These are phyloP conservation scores for Ceratocystis huliohia DNA, from an alignment of 2,329 filamentous ascomycete genomes.

Conservation along the genomic window DNA sequence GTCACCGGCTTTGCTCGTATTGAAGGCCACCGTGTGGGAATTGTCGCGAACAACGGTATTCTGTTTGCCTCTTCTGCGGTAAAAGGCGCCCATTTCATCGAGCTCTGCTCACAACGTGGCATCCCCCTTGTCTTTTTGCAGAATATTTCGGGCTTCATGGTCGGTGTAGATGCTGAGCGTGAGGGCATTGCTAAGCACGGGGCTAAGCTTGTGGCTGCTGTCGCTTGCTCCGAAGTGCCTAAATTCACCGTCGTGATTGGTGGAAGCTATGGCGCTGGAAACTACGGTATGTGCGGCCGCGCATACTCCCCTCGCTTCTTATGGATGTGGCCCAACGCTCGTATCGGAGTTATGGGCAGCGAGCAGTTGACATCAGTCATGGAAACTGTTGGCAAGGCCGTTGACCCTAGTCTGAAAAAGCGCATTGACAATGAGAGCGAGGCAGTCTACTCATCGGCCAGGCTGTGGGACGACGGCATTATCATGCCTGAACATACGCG, in stretches of 20 bases:
- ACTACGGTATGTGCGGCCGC: conserved; percentile 96
- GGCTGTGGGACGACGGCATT: conserved; percentile 79
- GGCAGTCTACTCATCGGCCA: conserved; percentile 73
- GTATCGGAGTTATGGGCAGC: conserved; percentile 88
- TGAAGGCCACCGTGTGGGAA: conserved; percentile 80
- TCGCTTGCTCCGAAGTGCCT: conserved; percentile 84
- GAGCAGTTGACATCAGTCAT: conserved; percentile 89
- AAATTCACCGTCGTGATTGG: conserved; percentile 98
- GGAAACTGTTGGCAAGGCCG: conserved; percentile 72
- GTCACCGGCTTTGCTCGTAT: conserved; percentile 86
- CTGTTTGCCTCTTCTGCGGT: conserved; percentile 78
- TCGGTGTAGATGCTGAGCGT: conserved; percentile 79
- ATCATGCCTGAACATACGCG: conserved; percentile 68
- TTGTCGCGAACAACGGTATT: conserved; percentile 92
- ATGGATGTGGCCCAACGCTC: conserved; percentile 97
- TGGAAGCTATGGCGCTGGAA: conserved; percentile 81
- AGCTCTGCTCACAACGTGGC: conserved; percentile 79
- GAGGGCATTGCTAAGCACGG: conserved; percentile 97
- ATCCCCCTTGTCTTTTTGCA: conserved; percentile 89
- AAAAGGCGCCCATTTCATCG: conserved; percentile 94
- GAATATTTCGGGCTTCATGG: conserved; percentile 98
- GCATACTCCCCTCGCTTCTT: conserved; percentile 85
- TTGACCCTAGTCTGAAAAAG: conserved; percentile 63
- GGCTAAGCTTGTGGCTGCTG: conserved; percentile 89
- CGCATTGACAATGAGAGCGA: conserved; percentile 86